Percentiles rank a stretch among this genome's conserved stretches.
Evolutionary conservation across 1,284 basidiomycete species (phyloP).

Genomic region (Cutaneotrichosporon spelunceum): DNA sequence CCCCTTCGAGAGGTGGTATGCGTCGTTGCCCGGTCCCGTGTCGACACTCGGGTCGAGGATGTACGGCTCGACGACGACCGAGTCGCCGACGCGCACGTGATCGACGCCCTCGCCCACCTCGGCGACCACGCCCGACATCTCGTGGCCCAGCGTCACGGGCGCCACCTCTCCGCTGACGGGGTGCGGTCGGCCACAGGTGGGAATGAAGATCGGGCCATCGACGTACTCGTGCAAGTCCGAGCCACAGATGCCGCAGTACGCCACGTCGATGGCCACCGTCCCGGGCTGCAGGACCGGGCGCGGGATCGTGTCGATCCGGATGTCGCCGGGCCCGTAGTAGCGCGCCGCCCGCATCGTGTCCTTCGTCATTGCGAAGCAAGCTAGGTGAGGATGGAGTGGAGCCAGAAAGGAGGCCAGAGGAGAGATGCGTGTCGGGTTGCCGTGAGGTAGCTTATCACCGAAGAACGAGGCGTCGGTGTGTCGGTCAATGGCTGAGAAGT

Average conservation of each 20-base stretch:
- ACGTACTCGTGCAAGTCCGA: slow-evolving; percentile 22
- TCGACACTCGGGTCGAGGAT: slow-evolving; percentile 17
- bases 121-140: slow-evolving; percentile 42
- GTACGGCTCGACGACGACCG: slow-evolving; percentile 49
- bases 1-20: slow-evolving; percentile 23
- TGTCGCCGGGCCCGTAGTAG: slow-evolving; percentile 20
- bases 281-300: slow-evolving; percentile 16
- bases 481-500: neutral
- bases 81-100: slow-evolving; percentile 41
- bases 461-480: neutral
- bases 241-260: slow-evolving; percentile 23
- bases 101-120: slow-evolving; percentile 32
- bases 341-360: slow-evolving; percentile 23
- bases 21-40: slow-evolving; percentile 13
- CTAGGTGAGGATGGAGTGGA: neutral
- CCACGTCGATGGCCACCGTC: slow-evolving; percentile 22
- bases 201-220: slow-evolving; percentile 20
- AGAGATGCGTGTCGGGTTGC: neutral
- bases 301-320: slow-evolving; percentile 20
- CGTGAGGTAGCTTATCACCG: neutral
- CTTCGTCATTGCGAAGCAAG: slow-evolving; percentile 10
- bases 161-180: slow-evolving; percentile 20
- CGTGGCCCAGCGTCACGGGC: slow-evolving; percentile 48
- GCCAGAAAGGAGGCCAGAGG: neutral
- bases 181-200: slow-evolving; percentile 13